These are phyloP conservation scores for Castanopsis chinensis DNA, from an alignment of 306 rosid species.

Conservation along the genomic window DNA sequence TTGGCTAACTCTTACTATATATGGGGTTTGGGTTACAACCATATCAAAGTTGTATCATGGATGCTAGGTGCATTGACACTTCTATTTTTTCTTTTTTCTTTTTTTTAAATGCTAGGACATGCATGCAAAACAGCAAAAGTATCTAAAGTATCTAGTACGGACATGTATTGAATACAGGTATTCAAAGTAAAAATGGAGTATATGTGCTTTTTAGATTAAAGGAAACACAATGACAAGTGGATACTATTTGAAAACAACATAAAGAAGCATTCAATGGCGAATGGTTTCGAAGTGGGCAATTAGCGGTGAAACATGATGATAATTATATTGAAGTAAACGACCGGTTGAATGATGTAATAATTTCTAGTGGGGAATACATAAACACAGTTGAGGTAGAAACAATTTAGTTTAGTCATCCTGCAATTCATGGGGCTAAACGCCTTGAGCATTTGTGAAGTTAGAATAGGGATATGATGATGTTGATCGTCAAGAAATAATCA, in stretches of 20 bases:
- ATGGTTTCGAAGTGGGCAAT: slow-evolving; percentile 78
- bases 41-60: slow-evolving; percentile 57
- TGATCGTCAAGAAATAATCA: slow-evolving; percentile 47
- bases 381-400: slow-evolving; percentile 81
- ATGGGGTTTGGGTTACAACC: too few species aligned
- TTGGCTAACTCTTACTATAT: too few species aligned
- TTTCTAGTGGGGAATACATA: slow-evolving; percentile 84
- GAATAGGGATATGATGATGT: slow-evolving; percentile 46
- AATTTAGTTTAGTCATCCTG: slow-evolving; percentile 58
- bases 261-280: too few species aligned
- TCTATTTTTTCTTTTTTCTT: too few species aligned
- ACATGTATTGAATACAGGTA: too few species aligned
- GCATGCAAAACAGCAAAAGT: too few species aligned
- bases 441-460: slow-evolving; percentile 77
- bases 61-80: too few species aligned
- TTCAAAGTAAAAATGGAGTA: too few species aligned
- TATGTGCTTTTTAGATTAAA: slow-evolving; percentile 45
- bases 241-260: too few species aligned
- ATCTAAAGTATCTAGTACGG: too few species aligned
- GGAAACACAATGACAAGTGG: slow-evolving; percentile 82
- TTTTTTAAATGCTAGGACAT: too few species aligned
- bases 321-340: slow-evolving; percentile 81
- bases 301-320: slow-evolving; percentile 73
- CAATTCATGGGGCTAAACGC: slow-evolving; percentile 85
- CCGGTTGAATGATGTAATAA: slow-evolving; percentile 76